Base-by-base conservation (phyloP, 1,284 basidiomycete genomes). In the Trametes sp. region DNA sequence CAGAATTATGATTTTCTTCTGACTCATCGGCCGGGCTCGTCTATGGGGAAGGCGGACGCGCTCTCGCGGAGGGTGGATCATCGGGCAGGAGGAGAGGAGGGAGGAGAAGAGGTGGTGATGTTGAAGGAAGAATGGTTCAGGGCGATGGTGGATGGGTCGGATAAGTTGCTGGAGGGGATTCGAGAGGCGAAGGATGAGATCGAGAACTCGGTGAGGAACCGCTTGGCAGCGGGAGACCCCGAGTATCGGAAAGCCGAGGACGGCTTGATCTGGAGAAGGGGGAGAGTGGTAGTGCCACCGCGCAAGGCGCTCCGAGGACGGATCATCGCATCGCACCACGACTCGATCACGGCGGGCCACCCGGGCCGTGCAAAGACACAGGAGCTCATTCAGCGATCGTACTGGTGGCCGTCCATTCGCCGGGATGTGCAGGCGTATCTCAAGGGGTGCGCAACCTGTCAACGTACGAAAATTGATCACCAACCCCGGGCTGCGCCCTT, bases 341-440 rank as follows among this genome's bases (percentile, higher is more conserved):
- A 62, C 16, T 62, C 60, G 16, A 28, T 62, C 13, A 28, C 5
- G 1, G 60, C 50, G 1, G 55, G 60, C 41, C 60, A 62, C 23
- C 55, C 55, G 10, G 60, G 55, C 21, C n/a, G 42, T 16, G 42
- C 33, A 36, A 54, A 53, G 23, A 62, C 60, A 26, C 60, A 62
- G 28, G 55, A 62, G 29, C 23, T 57, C 10, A 49, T 62, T 23
- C 35, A 16, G 4, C 21, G 55, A 42, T 62, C 55, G 8, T 62
- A 62, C 23, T 62, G 61, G 61, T 86, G 84, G 84, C 81, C 79
- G 1, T 21, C 63, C 0, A 70, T 85, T 21, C 52, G 59, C 0
- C 58, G 57, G 0, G 72, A 76, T 44, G 64, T 79, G 0, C 49
- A 42, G 0, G 53, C 64, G 0, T 86, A 84, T 60, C 70, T 81